Evolutionary conservation across 2,329 filamentous ascomycete species (phyloP).

Genomic region (Fusarium haematococcum): DNA sequence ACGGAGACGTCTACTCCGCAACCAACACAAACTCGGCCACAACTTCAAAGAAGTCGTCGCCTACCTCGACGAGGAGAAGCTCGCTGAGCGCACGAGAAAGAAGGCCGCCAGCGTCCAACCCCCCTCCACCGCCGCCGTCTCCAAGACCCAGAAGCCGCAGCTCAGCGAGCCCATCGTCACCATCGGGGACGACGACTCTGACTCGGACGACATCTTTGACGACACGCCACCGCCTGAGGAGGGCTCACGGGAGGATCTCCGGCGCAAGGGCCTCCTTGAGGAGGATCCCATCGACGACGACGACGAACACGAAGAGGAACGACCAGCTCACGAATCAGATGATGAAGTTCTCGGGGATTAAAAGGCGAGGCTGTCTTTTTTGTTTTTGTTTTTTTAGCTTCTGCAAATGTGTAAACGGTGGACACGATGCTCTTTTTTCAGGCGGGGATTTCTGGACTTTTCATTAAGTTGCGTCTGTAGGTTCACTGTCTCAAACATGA

Average conservation of each 20-base stretch:
- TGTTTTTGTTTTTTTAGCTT: not conserved
- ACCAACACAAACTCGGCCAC: conserved; percentile 81
- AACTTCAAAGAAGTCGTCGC: conserved; percentile 89
- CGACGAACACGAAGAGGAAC: conserved; percentile 48
- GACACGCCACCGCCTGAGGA: conserved; percentile 67
- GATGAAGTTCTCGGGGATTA: conserved; percentile 61
- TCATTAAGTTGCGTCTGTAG: conserved; percentile 13
- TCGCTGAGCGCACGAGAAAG: conserved; percentile 59
- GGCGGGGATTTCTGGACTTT: not conserved
- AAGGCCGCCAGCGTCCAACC: conserved; percentile 44
- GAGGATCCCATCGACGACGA: conserved; percentile 59
- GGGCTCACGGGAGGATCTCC: conserved; percentile 68
- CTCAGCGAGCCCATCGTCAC: conserved; percentile 60
- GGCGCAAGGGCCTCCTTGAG: conserved; percentile 65
- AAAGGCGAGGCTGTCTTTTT: conserved; percentile 20
- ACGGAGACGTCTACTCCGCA: conserved; percentile 78
- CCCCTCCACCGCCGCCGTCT: conserved; percentile 33
- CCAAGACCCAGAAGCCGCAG: conserved; percentile 50
- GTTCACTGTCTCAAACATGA: conserved; percentile 9
- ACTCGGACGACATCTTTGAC: conserved; percentile 56
- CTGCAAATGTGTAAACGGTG: conserved; percentile 9
- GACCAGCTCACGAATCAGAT: conserved; percentile 53
- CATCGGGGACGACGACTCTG: conserved; percentile 54
- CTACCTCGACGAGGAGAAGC: conserved; percentile 79
- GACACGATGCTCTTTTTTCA: conserved; percentile 23